Evolutionary conservation across 805 yeast genomes (phyloP), one percentile per base, ranked within the genome.

Genomic region (Cephaloascus albidus): DNA sequence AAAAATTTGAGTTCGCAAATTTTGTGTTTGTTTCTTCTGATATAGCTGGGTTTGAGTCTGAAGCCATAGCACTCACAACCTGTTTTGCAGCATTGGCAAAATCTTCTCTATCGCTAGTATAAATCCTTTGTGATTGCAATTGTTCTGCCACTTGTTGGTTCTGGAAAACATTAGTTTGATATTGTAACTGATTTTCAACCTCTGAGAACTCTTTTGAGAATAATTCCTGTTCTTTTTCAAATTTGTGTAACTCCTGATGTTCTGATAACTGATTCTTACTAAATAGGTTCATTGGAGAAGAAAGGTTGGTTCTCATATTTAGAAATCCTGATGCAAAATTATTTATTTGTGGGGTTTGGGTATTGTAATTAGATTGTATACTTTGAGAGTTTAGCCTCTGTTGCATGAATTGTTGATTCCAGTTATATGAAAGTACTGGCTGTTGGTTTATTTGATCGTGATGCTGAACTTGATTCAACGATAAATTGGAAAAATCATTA

Each of bases 31-130:
- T 63, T 12, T 51, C 50, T 3, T 42, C 40, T 12, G 67, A 55
- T 26, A 41, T 37, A 30, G 43, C 45, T 16, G 45, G 40, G 20
- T 58, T 50, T 15, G 35, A 16, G 1, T 58, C 47, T 20, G 52
- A 49, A n/a, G 56, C 45, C 72, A 68, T 68, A 4, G 63, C 51
- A 31, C 51, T 45, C 20, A 59, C 61, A 10, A 68, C 70, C 14
- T 60, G 56, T 32, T 52, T 48, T 1, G 71, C 71, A 10, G 64
- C 53, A 30, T 54, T 53, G 3, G 73, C 72, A 49, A 68, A 62
- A 19, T 55, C 37, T 39, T 45, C 56, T 31, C 58, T 60, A 36
- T 54, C 37, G 17, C 20, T 38, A 2, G 28, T n/a, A 18, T 38
- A 33, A 8, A 32, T 18, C 12, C 14, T 31, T 18, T 15, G 14